Evolutionary conservation across 345 rosid genomes (phyloP).

Genomic region (Melastoma malabathricum): DNA sequence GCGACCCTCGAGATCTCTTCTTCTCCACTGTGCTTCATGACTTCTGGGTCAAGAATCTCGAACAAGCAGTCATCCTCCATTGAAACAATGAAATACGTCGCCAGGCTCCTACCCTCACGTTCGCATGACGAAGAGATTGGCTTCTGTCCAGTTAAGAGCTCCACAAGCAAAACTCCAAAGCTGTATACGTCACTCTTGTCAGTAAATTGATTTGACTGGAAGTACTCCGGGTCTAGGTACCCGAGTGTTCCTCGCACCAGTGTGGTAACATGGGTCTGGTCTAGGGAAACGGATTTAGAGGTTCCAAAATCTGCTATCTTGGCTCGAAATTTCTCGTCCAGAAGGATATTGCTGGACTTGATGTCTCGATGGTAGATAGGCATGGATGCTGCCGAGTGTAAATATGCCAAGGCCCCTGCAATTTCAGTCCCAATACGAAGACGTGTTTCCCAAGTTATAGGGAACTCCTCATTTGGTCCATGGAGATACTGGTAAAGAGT

Average conservation of each 20-base stretch:
- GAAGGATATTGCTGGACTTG: too few relatives aligned
- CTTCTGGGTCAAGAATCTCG: constrained; percentile 5
- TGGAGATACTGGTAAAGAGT: too few relatives aligned
- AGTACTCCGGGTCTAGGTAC: constrained; percentile 16
- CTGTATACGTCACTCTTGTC: constrained; percentile 18
- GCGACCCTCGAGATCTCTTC: constrained; percentile 7
- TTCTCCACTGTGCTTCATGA: constrained; percentile 4
- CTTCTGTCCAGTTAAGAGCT: constrained; percentile 6
- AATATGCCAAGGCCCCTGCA: constrained; percentile 7
- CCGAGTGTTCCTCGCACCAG: constrained; percentile 8
- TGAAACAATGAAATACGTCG: constrained; percentile 3
- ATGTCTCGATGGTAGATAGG: too few relatives aligned
- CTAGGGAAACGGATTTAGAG: constrained; percentile 8
- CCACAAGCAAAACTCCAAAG: constrained; percentile 12
- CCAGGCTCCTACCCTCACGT: constrained; percentile 3
- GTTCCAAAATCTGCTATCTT: constrained; percentile 7
- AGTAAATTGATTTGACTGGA: neutral
- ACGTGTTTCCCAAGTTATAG: neutral
- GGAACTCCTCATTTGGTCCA: neutral
- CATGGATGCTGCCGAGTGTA: constrained; percentile 8
- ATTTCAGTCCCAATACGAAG: constrained; percentile 10
- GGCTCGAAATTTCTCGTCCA: too few relatives aligned
- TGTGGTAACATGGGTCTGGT: constrained; percentile 11
- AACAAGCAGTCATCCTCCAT: constrained; percentile 6
- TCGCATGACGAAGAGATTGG: constrained; percentile 1